Conservation (phyloP, 116 monocot genomes). For the Cymodocea nodosa region DNA sequence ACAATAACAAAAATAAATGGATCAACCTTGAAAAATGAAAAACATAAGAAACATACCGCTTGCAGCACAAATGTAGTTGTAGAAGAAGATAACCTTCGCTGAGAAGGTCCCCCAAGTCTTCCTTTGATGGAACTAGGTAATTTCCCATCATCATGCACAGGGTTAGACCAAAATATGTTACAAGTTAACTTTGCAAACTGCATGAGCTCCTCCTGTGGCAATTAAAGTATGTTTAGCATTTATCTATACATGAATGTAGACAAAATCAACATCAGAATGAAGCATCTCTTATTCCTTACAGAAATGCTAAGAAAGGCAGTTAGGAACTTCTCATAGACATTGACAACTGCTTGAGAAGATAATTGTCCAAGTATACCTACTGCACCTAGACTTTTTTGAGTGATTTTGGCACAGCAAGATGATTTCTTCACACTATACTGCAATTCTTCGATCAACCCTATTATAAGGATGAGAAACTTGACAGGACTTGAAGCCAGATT, state of each 20-base stretch:
- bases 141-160: constrained; percentile 9
- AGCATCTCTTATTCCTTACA: constrained; percentile 19
- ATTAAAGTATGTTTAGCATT: neutral
- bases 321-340: constrained; percentile 12
- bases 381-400: neutral
- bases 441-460: constrained; percentile 51
- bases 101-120: constrained; percentile 87
- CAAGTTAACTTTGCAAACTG: constrained; percentile 33
- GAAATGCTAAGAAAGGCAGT: constrained; percentile 18
- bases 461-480: constrained; percentile 63
- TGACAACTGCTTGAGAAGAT: constrained; percentile 12
- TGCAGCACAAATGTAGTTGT: constrained; percentile 48
- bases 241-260: too few species aligned
- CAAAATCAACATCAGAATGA: neutral
- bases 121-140: constrained; percentile 65
- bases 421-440: constrained; percentile 29
- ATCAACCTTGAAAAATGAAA: neutral
- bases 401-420: constrained; percentile 3
- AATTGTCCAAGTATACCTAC: constrained; percentile 10
- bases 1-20: neutral
- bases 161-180: constrained; percentile 43
- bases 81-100: constrained; percentile 44
- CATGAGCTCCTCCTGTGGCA: constrained; percentile 46
- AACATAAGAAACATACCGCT: constrained; percentile 43
- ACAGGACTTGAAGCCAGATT: constrained; percentile 23